Base-by-base conservation (phyloP, 352 stramenopile species). In the Pythium myriotylum region DNA sequence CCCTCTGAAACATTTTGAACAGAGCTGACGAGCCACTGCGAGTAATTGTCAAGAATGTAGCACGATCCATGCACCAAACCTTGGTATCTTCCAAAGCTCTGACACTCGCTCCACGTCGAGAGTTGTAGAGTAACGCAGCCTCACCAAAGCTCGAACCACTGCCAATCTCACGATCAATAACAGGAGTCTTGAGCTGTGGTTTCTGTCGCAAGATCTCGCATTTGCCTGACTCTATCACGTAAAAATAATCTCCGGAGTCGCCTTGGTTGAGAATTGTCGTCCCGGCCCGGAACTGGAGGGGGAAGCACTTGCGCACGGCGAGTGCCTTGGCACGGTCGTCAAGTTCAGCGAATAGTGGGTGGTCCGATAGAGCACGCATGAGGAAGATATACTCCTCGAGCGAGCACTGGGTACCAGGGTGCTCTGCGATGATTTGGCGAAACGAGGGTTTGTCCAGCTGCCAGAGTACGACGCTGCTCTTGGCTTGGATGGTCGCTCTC, bases 101-200 rank as follows among this genome's bases (percentile, higher is more conserved):
- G 26, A 98, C 93, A 0, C 95, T 98, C 3, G 96, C 96, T 1
- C 91, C 91, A 17, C 97, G 78, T 32, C 96, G 94, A 54, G 89
- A 97, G 65, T 98, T 97, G 77, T 99, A 99, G 62, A 99, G 79
- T 49, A 99, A 71, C 17, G 97, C 96, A 13, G 98, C 90, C 81
- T 99, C 97, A 9, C 96, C 97, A 72, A 99, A 99, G 54, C 72
- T 92, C 22, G 81, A 73, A 14, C 84, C 80, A 26, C 73, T 69
- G 2, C 85, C 85, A 26, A 95, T 85, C 20, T 88, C 64, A 4
- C 84, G 78, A 51, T 94, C 87, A 0, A 95, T 70, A 20, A 91
- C 80, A 24, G 79, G 59, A 7, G 72, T 62, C 1, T 66, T 54
- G 23, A 67, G 70, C 27, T 81, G 77, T 17, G 83, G 80, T 24